phyloP scores from a whole-genome alignment of 2,329 filamentous ascomycete species.

The Zalaria sp. region DNA sequence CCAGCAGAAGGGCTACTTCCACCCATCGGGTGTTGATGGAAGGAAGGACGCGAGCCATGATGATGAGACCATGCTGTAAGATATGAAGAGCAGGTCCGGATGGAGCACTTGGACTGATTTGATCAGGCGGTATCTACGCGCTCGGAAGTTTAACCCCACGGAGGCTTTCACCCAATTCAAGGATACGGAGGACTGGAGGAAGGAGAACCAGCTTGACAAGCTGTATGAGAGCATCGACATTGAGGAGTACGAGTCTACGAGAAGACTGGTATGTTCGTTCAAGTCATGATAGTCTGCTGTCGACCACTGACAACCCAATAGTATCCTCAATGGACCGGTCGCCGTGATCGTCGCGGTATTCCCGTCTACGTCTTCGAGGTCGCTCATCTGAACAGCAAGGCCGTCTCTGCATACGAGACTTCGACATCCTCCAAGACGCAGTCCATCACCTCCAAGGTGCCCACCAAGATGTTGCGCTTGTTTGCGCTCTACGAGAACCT shows the following conservation, averaged over 20 bases:
- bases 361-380: constrained; percentile 88
- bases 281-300: neutral
- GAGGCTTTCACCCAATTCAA: constrained; percentile 76
- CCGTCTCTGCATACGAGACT: constrained; percentile 65
- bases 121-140: constrained; percentile 66
- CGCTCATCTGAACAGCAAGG: constrained; percentile 67
- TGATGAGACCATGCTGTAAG: constrained; percentile 58
- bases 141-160: constrained; percentile 62
- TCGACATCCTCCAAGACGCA: constrained; percentile 41
- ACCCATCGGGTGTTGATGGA: constrained; percentile 24
- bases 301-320: constrained; percentile 21
- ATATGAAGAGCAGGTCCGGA: constrained; percentile 4
- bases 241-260: constrained; percentile 67
- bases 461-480: constrained; percentile 65
- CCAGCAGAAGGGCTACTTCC: constrained; percentile 50
- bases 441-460: constrained; percentile 47
- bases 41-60: constrained; percentile 45
- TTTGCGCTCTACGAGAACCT: constrained; percentile 93
- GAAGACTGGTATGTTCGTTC: constrained; percentile 48
- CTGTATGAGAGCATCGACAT: constrained; percentile 81
- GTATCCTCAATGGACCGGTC: constrained; percentile 93
- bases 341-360: constrained; percentile 78
- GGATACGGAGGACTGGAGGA: constrained; percentile 78
- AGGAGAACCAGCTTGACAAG: constrained; percentile 60
- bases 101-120: constrained; percentile 4